A percentile compares a stretch with the other conserved stretches of the same genome.
These are phyloP conservation scores for Nidularia pulvinata DNA, from an alignment of 768 basidiomycete species.

Conservation along the genomic window DNA sequence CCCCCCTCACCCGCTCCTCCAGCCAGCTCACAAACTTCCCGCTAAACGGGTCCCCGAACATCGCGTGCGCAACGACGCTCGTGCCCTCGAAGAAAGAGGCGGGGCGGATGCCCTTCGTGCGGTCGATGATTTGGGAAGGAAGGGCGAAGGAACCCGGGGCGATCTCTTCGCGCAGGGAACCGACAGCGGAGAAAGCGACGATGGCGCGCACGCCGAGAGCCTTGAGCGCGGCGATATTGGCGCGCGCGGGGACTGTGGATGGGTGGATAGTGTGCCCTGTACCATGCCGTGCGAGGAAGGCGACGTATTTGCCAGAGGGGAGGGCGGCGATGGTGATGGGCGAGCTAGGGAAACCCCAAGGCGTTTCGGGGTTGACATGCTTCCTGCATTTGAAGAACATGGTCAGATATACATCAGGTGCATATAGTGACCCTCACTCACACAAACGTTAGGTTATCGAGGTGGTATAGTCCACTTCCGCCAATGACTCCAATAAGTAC, in stretches of 20 bases:
- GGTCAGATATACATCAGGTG: not conserved
- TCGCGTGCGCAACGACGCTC: slow-evolving; percentile 85
- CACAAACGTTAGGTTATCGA: slow-evolving; percentile 90
- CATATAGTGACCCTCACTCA: slow-evolving; percentile 35
- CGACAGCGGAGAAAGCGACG: slow-evolving; percentile 95
- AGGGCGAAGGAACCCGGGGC: slow-evolving; percentile 87
- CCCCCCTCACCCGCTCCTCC: slow-evolving; percentile 60
- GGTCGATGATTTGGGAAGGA: slow-evolving; percentile 93
- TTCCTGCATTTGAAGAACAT: slow-evolving; percentile 42
- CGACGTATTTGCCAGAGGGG: slow-evolving; percentile 76
- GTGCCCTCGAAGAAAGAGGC: slow-evolving; percentile 86
- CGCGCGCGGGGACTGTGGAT: slow-evolving; percentile 79
- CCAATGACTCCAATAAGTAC: slow-evolving; percentile 90
- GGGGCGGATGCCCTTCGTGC: slow-evolving; percentile 93
- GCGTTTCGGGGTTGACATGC: slow-evolving; percentile 81
- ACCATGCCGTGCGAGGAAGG: slow-evolving; percentile 94
- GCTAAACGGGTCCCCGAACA: slow-evolving; percentile 94
- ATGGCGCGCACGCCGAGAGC: slow-evolving; percentile 87
- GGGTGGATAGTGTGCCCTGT: slow-evolving; percentile 78
- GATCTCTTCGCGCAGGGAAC: slow-evolving; percentile 93
- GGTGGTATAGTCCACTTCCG: slow-evolving; percentile 90
- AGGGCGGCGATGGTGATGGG: slow-evolving; percentile 93
- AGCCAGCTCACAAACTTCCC: slow-evolving; percentile 64
- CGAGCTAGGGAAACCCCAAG: slow-evolving; percentile 91
- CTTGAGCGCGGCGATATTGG: slow-evolving; percentile 96